Evolutionary conservation across 2,329 filamentous ascomycete species (phyloP), one percentile per base, ranked within the genome.

Genomic region (Diaporthe ilicicola): DNA sequence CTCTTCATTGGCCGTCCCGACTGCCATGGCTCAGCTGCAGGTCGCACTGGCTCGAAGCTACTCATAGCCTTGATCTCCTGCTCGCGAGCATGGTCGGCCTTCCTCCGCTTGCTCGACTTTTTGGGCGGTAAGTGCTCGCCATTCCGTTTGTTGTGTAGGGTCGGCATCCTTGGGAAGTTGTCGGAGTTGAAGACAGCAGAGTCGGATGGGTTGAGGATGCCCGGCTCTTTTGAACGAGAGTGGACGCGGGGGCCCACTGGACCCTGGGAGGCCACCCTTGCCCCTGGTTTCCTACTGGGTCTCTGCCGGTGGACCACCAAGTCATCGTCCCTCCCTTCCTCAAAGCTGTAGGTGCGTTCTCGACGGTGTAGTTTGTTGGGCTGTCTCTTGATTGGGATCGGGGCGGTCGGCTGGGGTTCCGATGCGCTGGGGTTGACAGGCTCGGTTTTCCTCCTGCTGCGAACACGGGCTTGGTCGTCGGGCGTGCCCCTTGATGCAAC

Each of bases 1-100:
- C 85, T 85, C 85, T 86, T 89, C 77, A 87, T 81, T 1, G 86
- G 88, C 71, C 89, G 87, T 55, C 92, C 87, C 55, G 89, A 84
- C 67, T 87, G 87, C 79, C 87, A 88, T 39, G 86, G 84, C 72
- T 91, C 87, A 59, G 87, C 86, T 13, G 87, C 87, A 7, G 91
- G 86, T 65, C 93, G 89, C 67, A 90, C 83, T 7, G 93, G 90
- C 75, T 91, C 88, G 72, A 87, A 88, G 50, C 90, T 89, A 77
- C 90, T 93, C 92, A 98, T 93, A 67, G 93, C 91, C 78, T 91
- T 93, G 78, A 98, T 94, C 81, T 97, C 94, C 73, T 93, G 93
- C 81, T 97, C 95, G 70, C 95, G 89, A 71, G 92, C 87, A 78
- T 90, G 89, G 73, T 97, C 93, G 73, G 92, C 87, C 75, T 92